phyloP scores from a whole-genome alignment of 2,329 filamentous ascomycete genomes.

The Pseudodiploospora longispora region DNA sequence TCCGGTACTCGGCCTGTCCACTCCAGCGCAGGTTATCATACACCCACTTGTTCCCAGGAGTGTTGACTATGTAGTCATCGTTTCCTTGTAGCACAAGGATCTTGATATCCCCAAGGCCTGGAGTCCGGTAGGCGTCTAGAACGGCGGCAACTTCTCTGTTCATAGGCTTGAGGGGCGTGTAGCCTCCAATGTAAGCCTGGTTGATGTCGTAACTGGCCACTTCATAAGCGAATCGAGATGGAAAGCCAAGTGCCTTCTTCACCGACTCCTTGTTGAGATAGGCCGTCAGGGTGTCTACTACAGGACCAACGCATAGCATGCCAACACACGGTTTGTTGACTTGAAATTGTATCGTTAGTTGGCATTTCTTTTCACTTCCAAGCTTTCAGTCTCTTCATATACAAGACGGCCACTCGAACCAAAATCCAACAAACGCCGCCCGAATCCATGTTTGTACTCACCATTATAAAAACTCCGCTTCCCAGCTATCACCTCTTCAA shows the following conservation, averaged over 20 bases:
- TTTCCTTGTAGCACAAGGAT: constrained; percentile 17
- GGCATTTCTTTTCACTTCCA: no score
- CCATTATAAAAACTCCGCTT: constrained; percentile 37
- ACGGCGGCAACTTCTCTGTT: constrained; percentile 8
- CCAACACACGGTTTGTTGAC: no score
- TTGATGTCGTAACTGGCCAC: constrained; percentile 94
- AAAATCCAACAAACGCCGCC: neutral
- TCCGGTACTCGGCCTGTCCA: constrained; percentile 32
- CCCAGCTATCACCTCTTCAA: constrained; percentile 26
- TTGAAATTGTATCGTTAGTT: no score
- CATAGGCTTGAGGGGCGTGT: constrained; percentile 4
- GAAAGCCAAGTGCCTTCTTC: constrained; percentile 13
- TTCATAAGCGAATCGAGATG: constrained; percentile 71
- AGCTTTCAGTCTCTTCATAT: no score
- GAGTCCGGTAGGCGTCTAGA: constrained; percentile 10
- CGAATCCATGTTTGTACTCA: constrained; percentile 11
- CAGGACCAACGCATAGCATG: no score
- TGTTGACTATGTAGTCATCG: constrained; percentile 13
- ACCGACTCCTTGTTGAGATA: constrained; percentile 17
- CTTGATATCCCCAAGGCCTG: constrained; percentile 10
- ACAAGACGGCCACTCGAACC: no score
- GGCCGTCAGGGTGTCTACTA: constrained; percentile 12
- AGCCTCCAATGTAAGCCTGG: constrained; percentile 31
- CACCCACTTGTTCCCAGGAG: constrained; percentile 24
- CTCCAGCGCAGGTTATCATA: constrained; percentile 34